Base-by-base conservation (phyloP, 208 protist species). In the Phytomonas sp. region DNA sequence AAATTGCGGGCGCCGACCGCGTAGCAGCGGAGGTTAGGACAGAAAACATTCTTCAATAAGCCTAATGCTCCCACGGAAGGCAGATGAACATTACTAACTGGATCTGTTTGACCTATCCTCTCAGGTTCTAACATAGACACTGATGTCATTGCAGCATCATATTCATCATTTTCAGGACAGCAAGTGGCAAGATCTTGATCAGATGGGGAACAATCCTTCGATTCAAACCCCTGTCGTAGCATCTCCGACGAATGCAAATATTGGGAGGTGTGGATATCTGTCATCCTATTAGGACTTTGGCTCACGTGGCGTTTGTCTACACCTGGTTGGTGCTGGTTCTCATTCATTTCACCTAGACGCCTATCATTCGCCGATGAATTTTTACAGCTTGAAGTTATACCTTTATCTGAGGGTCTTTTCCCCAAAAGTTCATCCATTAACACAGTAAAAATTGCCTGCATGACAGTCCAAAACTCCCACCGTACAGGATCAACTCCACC, bases 11-110 rank as follows among this genome's bases (percentile, higher is more conserved):
- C 45, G 7, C 45, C 45, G 4, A 56, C 19, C 16, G 45, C 45
- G 23, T 56, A 56, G 19, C 45, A 56, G 45, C 6, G 16, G 45
- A 56, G 45, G 45, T 26, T 56, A 56, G 45, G 45, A 56, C 45
- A 56, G 19, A 56, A 56, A 56, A 56, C 45, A 56, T 56, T 56
- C 45, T 56, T 56, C 19, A 56, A 19, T 23, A 56, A 56, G 45
- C 45, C 45, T 56, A 56, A 19, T 26, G 45, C 45, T 19, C 4
- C 45, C 19, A 19, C 23, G 19, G 45, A 56, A 26, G 45, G 45
- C 8, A 6, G 45, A 56, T 56, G 45, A 56, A 56, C 45, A 26
- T 19, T 19, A 56, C 45, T 26, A 0, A 26, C 23, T 7, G 19
- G 45, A 23, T 56, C 16, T 0, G 45, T 56, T 56, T 56, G 45